These are phyloP conservation scores for Podospora pseudopauciseta DNA, from an alignment of 495 filamentous ascomycete species.

Conservation along the genomic window DNA sequence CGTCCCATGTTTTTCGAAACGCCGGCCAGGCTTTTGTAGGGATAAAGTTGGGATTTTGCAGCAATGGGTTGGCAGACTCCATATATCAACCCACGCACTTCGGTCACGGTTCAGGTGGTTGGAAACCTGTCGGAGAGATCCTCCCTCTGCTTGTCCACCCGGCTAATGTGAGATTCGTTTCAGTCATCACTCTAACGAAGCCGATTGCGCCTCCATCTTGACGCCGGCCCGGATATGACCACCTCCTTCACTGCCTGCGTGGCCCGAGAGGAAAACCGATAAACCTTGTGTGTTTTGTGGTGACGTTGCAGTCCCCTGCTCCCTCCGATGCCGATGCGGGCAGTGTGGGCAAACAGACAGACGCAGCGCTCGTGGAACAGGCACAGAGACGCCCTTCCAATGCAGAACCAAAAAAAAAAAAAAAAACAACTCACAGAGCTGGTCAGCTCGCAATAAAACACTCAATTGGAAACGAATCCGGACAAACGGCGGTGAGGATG, in stretches of 20 bases:
- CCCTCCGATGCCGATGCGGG: not conserved
- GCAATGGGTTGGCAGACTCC: not conserved
- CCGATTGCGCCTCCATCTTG: not conserved
- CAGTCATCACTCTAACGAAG: not conserved
- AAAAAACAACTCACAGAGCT: not conserved
- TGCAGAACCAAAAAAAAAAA: not conserved
- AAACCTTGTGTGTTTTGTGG: not conserved
- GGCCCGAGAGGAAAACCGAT: not conserved
- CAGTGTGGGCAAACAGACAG: not conserved
- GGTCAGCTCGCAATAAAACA: not conserved
- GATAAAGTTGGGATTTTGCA: not conserved
- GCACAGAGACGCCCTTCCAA: not conserved
- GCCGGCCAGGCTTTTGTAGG: not conserved
- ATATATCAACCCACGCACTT: constrained; percentile 1
- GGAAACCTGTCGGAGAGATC: not conserved
- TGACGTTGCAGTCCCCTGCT: not conserved
- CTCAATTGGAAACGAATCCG: not conserved
- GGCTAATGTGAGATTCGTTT: constrained; percentile 4
- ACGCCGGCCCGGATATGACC: not conserved
- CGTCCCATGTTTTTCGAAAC: not conserved
- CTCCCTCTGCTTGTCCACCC: not conserved
- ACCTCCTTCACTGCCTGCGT: not conserved
- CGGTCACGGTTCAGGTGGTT: not conserved
- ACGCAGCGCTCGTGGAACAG: not conserved
- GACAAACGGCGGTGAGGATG: not conserved